phyloP scores from a whole-genome alignment of 1,284 basidiomycete genomes.

The Austroboletus novae-zelandiae region DNA sequence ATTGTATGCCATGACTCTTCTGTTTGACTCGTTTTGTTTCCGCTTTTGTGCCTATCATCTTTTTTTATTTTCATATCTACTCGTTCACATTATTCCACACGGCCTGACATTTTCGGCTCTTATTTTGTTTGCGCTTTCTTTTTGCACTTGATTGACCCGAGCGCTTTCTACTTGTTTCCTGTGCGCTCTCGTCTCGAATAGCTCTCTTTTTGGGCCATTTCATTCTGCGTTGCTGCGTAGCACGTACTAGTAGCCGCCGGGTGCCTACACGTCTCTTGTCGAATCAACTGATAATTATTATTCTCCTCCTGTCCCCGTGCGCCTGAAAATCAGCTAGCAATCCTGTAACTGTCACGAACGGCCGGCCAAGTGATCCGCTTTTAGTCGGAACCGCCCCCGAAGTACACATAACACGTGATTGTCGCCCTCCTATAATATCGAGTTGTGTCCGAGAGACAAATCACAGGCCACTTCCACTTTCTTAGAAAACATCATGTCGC shows the following conservation, averaged over 20 bases:
- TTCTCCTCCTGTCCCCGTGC: conserved; percentile 1
- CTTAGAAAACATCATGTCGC: conserved; percentile 24
- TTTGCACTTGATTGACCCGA: conserved; percentile 16
- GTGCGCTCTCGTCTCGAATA: conserved; percentile 29
- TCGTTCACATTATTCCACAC: conserved; percentile 29
- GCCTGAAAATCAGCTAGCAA: neutral
- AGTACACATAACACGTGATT: conserved; percentile 19
- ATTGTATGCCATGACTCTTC: conserved; percentile 25
- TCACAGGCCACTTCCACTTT: neutral
- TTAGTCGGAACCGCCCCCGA: neutral
- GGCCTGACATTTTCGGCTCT: conserved; percentile 25
- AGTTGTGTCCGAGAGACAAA: neutral
- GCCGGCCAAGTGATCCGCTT: too few relatives aligned
- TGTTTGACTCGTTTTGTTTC: conserved; percentile 24
- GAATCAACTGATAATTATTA: conserved; percentile 27
- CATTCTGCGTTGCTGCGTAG: conserved; percentile 33
- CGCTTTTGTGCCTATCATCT: conserved; percentile 16
- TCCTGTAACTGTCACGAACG: too few relatives aligned
- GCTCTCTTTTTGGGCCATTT: conserved; percentile 22
- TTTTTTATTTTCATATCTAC: conserved; percentile 33
- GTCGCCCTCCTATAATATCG: neutral
- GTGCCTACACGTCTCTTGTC: conserved; percentile 31
- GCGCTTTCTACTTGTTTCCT: conserved; percentile 34
- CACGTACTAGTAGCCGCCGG: conserved; percentile 36
- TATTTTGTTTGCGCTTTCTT: conserved; percentile 22